Base-by-base conservation (phyloP, 2,329 filamentous ascomycete species). In the Rutstroemia sp. region DNA sequence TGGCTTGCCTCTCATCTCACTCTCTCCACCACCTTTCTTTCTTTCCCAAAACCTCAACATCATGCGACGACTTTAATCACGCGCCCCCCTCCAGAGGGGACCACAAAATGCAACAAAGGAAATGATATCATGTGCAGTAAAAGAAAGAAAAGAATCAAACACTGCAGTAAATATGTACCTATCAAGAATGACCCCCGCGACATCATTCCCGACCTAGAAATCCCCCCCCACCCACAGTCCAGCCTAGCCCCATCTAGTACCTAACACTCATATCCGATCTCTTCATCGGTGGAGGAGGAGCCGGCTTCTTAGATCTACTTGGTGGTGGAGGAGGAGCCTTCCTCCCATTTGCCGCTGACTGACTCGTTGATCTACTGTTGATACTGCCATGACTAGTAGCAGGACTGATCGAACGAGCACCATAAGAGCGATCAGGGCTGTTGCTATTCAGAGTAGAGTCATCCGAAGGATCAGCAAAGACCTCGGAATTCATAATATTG, bases 241-340 rank as follows among this genome's bases (percentile, higher is more conserved):
- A 30, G 27, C 27, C 10, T 10, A 30, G 27, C 14, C 25, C 7
- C 6, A 25, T 30, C 10, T 50, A 56, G 38, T 56, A 56, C 21
- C 39, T 44, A 9, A 39, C 50, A 51, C 63, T 67, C 16, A 65
- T 65, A 16, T 68, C 65, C 17, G 65, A 77, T 62, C 81, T 73
- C 75, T 86, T 86, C 72, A 83, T 78, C 21, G 84, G 83, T 21
- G 82, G 83, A 48, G 81, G 81, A 39, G 81, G 81, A 58, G 83
- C 82, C 12, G 83, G 82, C 70, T 87, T 87, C 75, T 86, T 87
- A 38, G 79, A 72, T 65, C 83, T 73, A 21, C 78, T 79, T 25
- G 81, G 81, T 23, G 83, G 84, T 27, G 84, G 83, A 19, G 84
- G 83, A 48, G 82, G 80, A 46, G 76, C 77, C 69, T 81, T 83